Evolutionary conservation across 2,329 filamentous ascomycete species (phyloP), one percentile per base, ranked within the genome.

Genomic region (Torrubiellomyces zombiae): DNA sequence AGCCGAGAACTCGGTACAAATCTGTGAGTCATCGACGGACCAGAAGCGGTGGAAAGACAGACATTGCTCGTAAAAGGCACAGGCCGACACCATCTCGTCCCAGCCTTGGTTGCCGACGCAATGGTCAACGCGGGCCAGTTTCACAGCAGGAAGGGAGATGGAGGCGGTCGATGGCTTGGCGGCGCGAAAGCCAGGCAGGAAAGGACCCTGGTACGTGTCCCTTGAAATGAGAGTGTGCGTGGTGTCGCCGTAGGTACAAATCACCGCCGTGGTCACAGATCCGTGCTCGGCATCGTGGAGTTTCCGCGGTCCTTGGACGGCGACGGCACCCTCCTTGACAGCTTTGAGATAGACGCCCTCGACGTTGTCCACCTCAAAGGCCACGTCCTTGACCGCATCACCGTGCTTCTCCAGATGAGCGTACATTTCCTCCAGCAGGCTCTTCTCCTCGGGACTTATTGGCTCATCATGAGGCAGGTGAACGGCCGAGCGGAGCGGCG

Each of bases 21-120:
- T 91, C 47, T 91, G 72, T 38, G 71, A 77, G 60, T 94, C 86
- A 50, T 94, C 86, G 30, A 94, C 85, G 27, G 75, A 82, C 86
- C 86, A 94, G 73, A 94, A 94, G 37, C 85, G 80, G 59, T 93
- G 83, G 67, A 94, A 94, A 27, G 76, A 77, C 15, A 94, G 76
- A 33, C 76, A 79, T 34, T 74, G 69, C 57, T 94, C 85, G 58
- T 94, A 95, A 51, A 79, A 73, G 28, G 54, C 60, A 45, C 67
- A 72, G 18, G 67, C 68, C 9, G 59, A 59, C 31, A 60, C 58
- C 70, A 95, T 92, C 50, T 85, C 75, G 51, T 83, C 64, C 86
- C 86, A 94, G 52, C 82, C 77, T 59, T 94, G 85, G 60, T 95
- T 94, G 37, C 86, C 86, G 39, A 95, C 86, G 52, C 86, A 94